Evolutionary conservation across 208 protist genomes (phyloP), one percentile per base, ranked within the genome.

Genomic region (Crithidia brevicula): DNA sequence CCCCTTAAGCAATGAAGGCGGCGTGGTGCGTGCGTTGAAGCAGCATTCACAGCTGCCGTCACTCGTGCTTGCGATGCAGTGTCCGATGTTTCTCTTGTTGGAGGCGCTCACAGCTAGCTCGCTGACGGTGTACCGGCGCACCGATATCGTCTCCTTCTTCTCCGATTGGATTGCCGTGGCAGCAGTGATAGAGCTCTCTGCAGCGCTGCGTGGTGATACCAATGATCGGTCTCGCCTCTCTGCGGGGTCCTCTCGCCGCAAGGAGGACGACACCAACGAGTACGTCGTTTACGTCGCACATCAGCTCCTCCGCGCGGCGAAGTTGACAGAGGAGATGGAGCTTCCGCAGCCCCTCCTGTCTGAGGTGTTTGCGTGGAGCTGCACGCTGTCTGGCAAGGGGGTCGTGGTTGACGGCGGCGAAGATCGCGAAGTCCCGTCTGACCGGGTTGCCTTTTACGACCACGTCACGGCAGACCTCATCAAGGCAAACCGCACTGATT

Each of bases 391-490:
- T 0, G 60, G 72, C n/a, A 72, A 66, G 27, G 82, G 82, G 25
- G 77, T 91, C 3, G 9, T 91, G 1, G 61, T 79, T 16, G 74
- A 93, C 36, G 87, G 82, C 25, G 87, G 79, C 16, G 85, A 92
- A 52, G 77, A 79, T 23, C 66, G 51, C 33, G 61, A 71, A 4
- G 47, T 90, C 15, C 72, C 69, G 16, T 85, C 86, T 0, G 85
- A 93, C 34, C 70, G 77, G 2, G 43, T 79, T 20, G 90, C 75
- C 31, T 93, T 83, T 72, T 95, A 89, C 63, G 90, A 95, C 54
- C 70, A 89, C 61, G 81, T 95, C 45, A 95, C 90, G 5, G 90
- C 90, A 0, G 90, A 95, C 43, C 72, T 95, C 18, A 72, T 95
- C 40, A 95, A 95, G 72, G 65, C 81, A n/a, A 74, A 67, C 38